Conservation (phyloP, 2,329 filamentous ascomycete genomes). For the Microdochium bolleyi region DNA sequence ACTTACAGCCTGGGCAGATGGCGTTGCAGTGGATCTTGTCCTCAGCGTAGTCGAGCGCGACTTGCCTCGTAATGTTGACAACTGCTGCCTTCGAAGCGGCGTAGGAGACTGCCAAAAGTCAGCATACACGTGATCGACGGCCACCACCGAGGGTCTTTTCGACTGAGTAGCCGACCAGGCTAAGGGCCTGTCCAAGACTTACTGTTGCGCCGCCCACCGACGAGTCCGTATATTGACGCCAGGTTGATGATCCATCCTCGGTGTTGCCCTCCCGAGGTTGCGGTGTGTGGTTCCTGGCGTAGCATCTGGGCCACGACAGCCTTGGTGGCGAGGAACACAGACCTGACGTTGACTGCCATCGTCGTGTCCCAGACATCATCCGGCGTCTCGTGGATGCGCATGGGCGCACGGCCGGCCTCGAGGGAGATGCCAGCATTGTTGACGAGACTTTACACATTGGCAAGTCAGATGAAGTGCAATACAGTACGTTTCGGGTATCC, state of each 20-base stretch:
- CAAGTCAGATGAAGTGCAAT: background rate
- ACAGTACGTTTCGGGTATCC: background rate
- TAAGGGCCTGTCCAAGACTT: no score
- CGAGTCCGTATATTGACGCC: slow-evolving; percentile 31
- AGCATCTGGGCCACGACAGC: slow-evolving; percentile 40
- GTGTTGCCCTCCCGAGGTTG: slow-evolving; percentile 18
- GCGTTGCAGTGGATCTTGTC: slow-evolving; percentile 43
- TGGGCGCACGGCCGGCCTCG: slow-evolving; percentile 21
- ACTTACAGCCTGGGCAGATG: slow-evolving; percentile 40
- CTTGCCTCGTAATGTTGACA: slow-evolving; percentile 35
- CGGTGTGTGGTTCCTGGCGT: slow-evolving; percentile 28
- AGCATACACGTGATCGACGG: background rate
- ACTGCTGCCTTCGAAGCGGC: slow-evolving; percentile 41
- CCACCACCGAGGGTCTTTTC: background rate
- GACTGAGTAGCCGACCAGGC: no score
- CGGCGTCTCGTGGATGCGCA: slow-evolving; percentile 33
- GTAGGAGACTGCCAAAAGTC: slow-evolving; percentile 25
- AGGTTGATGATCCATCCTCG: slow-evolving; percentile 43
- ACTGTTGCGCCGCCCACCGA: slow-evolving; percentile 21
- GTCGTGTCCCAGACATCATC: slow-evolving; percentile 36
- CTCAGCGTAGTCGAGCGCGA: slow-evolving; percentile 39
- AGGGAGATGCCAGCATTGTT: slow-evolving; percentile 41
- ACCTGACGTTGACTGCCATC: slow-evolving; percentile 27
- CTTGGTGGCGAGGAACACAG: slow-evolving; percentile 32
- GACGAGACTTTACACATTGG: no score